Conservation (phyloP, 345 rosid genomes). For the Brassica rapa region DNA sequence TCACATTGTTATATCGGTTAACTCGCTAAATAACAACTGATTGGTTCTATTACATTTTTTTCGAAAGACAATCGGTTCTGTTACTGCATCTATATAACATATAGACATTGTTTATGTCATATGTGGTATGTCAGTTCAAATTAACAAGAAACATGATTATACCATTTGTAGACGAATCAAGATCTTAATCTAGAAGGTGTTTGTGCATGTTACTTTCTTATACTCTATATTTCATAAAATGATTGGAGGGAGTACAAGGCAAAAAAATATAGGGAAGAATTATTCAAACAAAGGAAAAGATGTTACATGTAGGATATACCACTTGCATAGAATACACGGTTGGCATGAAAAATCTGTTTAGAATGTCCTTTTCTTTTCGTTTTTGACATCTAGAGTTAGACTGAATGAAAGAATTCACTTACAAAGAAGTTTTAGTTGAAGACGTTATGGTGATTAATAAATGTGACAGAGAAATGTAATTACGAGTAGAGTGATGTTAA, state of each 20-base stretch:
- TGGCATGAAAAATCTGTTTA: not conserved
- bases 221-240: not conserved
- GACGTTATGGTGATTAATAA: conserved; percentile 17
- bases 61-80: no score
- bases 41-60: not conserved
- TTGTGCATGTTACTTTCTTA: not conserved
- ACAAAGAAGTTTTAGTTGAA: not conserved
- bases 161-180: not conserved
- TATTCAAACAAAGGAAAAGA: not conserved
- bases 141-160: not conserved
- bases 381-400: not conserved
- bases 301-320: no score
- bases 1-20: not conserved
- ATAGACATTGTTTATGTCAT: no score
- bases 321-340: not conserved
- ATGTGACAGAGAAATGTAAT: conserved; percentile 15
- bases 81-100: no score
- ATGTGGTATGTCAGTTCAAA: not conserved
- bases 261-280: not conserved
- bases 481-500: conserved; percentile 13
- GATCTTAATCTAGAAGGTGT: not conserved
- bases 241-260: no score
- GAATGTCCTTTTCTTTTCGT: not conserved
- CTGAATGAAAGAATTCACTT: not conserved
- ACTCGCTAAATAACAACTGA: not conserved